phyloP scores from a whole-genome alignment of 2,329 filamentous ascomycete species.

The Verticillium alfalfae region DNA sequence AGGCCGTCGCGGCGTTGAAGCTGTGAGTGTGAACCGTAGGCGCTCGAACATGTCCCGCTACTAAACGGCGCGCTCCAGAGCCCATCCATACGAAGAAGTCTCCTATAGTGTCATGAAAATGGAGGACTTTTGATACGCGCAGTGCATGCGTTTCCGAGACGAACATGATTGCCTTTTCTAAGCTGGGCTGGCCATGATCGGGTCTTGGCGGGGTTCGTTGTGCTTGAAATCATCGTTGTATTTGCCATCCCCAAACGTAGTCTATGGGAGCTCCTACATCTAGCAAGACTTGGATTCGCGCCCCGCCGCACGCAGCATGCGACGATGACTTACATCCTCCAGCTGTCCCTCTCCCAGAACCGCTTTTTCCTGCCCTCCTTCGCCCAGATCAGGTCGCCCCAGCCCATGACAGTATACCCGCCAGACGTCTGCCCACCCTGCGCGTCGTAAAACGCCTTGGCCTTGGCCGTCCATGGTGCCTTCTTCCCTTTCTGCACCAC shows the following conservation, averaged over 20 bases:
- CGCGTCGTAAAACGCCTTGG: slow-evolving; percentile 1
- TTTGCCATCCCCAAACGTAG: no score
- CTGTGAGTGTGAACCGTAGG: slow-evolving; percentile 35
- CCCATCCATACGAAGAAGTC: slow-evolving; percentile 19
- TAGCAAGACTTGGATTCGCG: no score
- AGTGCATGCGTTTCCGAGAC: no score
- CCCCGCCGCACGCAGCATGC: no score
- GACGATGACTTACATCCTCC: neutral
- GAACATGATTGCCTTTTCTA: neutral
- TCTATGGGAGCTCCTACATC: no score
- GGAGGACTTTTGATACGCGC: slow-evolving; percentile 14
- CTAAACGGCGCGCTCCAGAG: slow-evolving; percentile 13
- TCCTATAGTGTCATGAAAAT: slow-evolving; percentile 16
- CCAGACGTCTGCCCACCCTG: neutral
- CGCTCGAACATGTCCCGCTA: neutral
- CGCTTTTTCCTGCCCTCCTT: neutral
- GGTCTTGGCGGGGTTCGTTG: no score
- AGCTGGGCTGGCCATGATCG: neutral
- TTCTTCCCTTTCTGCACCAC: slow-evolving; percentile 17
- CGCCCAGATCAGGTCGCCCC: neutral
- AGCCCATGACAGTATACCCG: neutral
- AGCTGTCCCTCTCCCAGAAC: neutral
- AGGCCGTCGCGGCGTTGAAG: slow-evolving; percentile 60
- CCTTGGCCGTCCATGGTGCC: slow-evolving; percentile 7
- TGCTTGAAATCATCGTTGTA: no score